Evolutionary conservation across 805 yeast genomes (phyloP).

Genomic region (Wickerhamiella cacticola): DNA sequence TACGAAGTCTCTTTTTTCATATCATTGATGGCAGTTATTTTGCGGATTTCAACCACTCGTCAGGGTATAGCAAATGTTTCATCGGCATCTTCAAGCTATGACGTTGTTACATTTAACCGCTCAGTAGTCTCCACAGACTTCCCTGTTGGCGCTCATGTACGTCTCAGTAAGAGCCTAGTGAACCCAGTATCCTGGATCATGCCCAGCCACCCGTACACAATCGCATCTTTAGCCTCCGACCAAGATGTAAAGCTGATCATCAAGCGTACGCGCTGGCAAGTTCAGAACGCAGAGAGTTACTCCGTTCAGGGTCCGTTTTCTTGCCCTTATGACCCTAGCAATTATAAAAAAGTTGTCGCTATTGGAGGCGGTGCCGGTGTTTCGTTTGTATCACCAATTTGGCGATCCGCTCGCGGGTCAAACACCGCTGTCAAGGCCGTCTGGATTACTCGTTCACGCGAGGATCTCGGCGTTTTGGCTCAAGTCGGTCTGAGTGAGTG

Average conservation of each 20-base stretch:
- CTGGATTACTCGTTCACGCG: constrained; percentile 12
- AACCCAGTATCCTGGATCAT: constrained; percentile 32
- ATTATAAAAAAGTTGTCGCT: constrained; percentile 15
- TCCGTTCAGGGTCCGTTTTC: constrained; percentile 33
- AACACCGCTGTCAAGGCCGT: constrained; percentile 7
- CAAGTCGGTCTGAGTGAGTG: constrained; percentile 15
- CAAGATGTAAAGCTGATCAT: constrained; percentile 28
- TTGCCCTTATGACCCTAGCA: constrained; percentile 22
- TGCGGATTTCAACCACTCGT: constrained; percentile 33
- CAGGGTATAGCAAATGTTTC: constrained; percentile 21
- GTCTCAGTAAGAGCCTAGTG: constrained; percentile 24
- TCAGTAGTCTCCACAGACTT: constrained; percentile 22
- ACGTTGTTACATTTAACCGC: constrained; percentile 34
- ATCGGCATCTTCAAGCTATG: constrained; percentile 36
- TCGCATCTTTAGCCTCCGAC: constrained; percentile 40
- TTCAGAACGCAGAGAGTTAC: constrained; percentile 23
- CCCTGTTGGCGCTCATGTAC: constrained; percentile 40
- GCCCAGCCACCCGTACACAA: constrained; percentile 35
- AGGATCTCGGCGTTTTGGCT: constrained; percentile 10
- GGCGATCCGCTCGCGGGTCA: not conserved
- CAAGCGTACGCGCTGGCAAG: constrained; percentile 30
- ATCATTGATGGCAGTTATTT: constrained; percentile 43
- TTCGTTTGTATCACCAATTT: constrained; percentile 17
- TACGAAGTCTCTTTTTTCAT: constrained; percentile 43
- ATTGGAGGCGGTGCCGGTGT: constrained; percentile 24